These are phyloP conservation scores for Globisporangium paroecandrum DNA, from an alignment of 352 stramenopile genomes.

Conservation along the genomic window DNA sequence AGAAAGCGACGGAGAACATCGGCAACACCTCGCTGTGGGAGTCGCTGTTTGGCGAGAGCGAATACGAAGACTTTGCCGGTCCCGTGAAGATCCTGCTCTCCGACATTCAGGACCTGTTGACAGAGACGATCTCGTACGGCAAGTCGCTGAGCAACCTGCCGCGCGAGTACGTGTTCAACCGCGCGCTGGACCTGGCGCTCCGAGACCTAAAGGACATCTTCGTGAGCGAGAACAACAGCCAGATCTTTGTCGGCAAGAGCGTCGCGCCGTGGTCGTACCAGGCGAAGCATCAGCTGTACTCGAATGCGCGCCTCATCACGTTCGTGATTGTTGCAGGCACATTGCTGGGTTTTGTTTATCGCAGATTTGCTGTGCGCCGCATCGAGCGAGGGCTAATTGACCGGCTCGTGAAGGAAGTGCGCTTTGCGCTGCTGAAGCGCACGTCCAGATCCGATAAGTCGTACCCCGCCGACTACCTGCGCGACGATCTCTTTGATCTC, in stretches of 20 bases:
- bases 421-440: slow-evolving; percentile 52
- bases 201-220: slow-evolving; percentile 51
- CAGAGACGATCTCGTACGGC: slow-evolving; percentile 36
- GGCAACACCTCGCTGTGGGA: slow-evolving; percentile 34
- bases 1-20: slow-evolving; percentile 30
- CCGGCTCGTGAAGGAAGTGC: slow-evolving; percentile 67
- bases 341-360: slow-evolving; percentile 29
- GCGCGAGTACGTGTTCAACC: slow-evolving; percentile 55
- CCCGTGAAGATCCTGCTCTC: slow-evolving; percentile 45
- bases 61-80: slow-evolving; percentile 17
- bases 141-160: slow-evolving; percentile 41
- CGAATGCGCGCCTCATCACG: slow-evolving; percentile 36
- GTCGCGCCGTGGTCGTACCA: slow-evolving; percentile 54
- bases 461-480: slow-evolving; percentile 55
- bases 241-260: slow-evolving; percentile 38
- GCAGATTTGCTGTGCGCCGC: slow-evolving; percentile 36
- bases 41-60: slow-evolving; percentile 18
- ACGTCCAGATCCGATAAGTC: slow-evolving; percentile 32
- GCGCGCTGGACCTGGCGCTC: slow-evolving; percentile 55
- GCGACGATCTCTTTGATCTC: slow-evolving; percentile 58
- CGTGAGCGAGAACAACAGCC: slow-evolving; percentile 43
- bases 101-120: slow-evolving; percentile 47
- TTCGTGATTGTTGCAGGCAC: slow-evolving; percentile 30
- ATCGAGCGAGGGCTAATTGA: slow-evolving; percentile 50
- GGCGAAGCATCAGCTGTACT: slow-evolving; percentile 45